Evolutionary conservation across 164 flowering plant genomes (phyloP).

Genomic region (Vitis riparia): DNA sequence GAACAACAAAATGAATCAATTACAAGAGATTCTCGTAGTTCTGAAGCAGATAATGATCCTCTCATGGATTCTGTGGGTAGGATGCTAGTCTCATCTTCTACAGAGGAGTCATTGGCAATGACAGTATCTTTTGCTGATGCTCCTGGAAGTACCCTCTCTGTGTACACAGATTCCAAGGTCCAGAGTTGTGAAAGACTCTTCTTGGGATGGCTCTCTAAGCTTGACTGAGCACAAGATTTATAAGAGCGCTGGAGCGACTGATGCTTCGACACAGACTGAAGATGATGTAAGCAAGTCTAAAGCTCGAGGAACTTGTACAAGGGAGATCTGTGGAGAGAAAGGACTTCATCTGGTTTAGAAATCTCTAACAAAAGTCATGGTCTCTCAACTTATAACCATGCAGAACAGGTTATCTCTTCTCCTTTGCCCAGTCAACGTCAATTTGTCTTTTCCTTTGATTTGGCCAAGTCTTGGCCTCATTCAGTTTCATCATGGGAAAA

Average conservation of each 20-base stretch:
- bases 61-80: slow-evolving; percentile 25
- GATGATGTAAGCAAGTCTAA: slow-evolving; percentile 35
- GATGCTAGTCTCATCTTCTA: slow-evolving; percentile 17
- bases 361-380: too few species aligned
- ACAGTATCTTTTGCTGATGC: slow-evolving; percentile 19
- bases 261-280: slow-evolving; percentile 92
- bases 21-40: slow-evolving; percentile 12
- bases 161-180: slow-evolving; percentile 18
- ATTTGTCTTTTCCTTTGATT: too few species aligned
- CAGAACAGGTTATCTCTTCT: too few species aligned
- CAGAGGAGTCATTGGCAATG: slow-evolving; percentile 21
- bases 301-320: slow-evolving; percentile 58
- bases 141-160: slow-evolving; percentile 21
- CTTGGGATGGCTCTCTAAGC: slow-evolving; percentile 50
- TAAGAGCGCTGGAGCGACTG: slow-evolving; percentile 55
- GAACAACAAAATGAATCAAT: slow-evolving; percentile 27
- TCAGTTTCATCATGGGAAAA: too few species aligned
- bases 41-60: slow-evolving; percentile 23
- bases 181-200: slow-evolving; percentile 40
- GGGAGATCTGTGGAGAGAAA: slow-evolving; percentile 16
- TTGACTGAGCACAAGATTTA: slow-evolving; percentile 68
- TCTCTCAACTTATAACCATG: too few species aligned
- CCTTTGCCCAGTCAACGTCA: too few species aligned
- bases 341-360: too few species aligned
- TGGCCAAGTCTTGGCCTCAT: too few species aligned